Percentiles rank a stretch among this genome's conserved stretches.
phyloP scores from a whole-genome alignment of 805 yeast genomes.

The Candida awuae region DNA sequence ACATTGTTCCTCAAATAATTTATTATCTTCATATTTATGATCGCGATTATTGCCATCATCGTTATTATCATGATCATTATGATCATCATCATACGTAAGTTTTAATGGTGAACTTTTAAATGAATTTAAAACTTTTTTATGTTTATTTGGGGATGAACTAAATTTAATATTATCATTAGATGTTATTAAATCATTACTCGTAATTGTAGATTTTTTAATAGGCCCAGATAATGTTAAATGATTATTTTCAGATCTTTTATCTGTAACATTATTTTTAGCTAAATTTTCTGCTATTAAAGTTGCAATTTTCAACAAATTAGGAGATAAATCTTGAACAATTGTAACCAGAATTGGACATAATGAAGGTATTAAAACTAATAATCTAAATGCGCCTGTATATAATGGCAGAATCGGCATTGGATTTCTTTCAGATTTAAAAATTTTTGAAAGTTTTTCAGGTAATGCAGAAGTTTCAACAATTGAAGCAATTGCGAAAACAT shows the following conservation, averaged over 20 bases:
- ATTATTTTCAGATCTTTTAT: no score
- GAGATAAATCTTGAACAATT: conserved; percentile 17
- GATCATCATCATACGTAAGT: conserved; percentile 4
- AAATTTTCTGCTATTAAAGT: no score
- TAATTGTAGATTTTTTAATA: no score
- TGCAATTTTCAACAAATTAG: conserved; percentile 10
- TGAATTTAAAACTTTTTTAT: not conserved
- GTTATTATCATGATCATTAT: no score
- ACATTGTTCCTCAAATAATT: no score
- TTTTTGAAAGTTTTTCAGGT: conserved; percentile 11
- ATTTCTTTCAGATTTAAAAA: conserved; percentile 14
- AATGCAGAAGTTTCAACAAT: conserved; percentile 17
- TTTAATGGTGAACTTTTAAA: conserved; percentile 2
- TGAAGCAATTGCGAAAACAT: conserved; percentile 21
- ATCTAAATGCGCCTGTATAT: conserved; percentile 21
- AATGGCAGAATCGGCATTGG: conserved; percentile 14
- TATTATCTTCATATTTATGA: no score
- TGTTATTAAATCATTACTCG: no score
- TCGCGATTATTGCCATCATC: no score
- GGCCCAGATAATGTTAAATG: no score
- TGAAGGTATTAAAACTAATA: conserved; percentile 18
- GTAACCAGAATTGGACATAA: conserved; percentile 14
- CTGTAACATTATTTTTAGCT: no score
- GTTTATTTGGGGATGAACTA: no score
- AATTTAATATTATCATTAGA: no score